Percentiles rank a stretch among this genome's conserved stretches.
Evolutionary conservation across 2,329 filamentous ascomycete species (phyloP).

Genomic region (Zalaria sp.): DNA sequence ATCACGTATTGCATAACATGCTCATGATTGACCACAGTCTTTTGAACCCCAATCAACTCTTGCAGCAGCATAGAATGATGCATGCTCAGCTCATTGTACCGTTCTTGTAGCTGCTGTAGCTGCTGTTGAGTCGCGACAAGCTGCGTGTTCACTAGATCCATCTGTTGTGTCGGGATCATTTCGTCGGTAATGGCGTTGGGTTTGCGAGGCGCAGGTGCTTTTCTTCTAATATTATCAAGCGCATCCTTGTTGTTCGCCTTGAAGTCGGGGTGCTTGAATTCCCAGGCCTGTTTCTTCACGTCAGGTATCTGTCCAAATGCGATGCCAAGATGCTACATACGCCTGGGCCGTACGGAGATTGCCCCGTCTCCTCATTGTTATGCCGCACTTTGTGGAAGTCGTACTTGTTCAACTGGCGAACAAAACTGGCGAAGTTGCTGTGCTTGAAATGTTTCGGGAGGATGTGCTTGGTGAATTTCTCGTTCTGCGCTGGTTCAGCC

Average conservation of each 20-base stretch:
- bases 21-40: constrained; percentile 59
- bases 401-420: constrained; percentile 91
- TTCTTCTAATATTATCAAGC: constrained; percentile 88
- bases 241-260: constrained; percentile 91
- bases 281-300: constrained; percentile 52
- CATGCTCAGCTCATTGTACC: constrained; percentile 63
- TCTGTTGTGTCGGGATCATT: constrained; percentile 70
- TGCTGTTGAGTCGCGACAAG: constrained; percentile 85
- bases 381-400: constrained; percentile 96
- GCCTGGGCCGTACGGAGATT: constrained; percentile 68
- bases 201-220: constrained; percentile 85
- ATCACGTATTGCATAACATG: constrained; percentile 58
- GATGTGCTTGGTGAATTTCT: constrained; percentile 95
- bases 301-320: neutral
- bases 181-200: constrained; percentile 50
- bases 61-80: constrained; percentile 51
- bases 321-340: constrained; percentile 31
- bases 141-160: constrained; percentile 78
- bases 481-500: constrained; percentile 49
- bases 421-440: constrained; percentile 95
- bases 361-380: constrained; percentile 73
- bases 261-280: constrained; percentile 96
- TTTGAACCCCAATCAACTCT: constrained; percentile 50
- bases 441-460: constrained; percentile 98
- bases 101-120: constrained; percentile 72